Conservation (phyloP, 345 rosid species). For the Carallia pectinifolia region DNA sequence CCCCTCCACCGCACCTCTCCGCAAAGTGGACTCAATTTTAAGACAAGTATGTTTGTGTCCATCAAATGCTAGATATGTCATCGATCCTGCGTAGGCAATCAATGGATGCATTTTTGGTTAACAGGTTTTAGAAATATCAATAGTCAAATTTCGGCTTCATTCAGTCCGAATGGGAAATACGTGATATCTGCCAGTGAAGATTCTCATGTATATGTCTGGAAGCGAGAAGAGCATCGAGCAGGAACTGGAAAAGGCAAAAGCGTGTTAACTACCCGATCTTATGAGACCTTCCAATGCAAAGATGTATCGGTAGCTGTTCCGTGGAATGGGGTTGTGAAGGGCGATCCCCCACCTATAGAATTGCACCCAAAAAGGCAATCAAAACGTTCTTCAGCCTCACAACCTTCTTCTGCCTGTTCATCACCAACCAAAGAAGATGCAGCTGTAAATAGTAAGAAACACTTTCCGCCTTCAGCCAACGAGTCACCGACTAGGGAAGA, state of each 20-base stretch:
- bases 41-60: neutral
- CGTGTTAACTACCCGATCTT: constrained; percentile 35
- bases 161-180: constrained; percentile 64
- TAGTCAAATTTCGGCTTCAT: constrained; percentile 90
- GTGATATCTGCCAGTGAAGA: constrained; percentile 82
- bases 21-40: no score
- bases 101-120: neutral
- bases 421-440: constrained; percentile 54
- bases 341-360: constrained; percentile 57
- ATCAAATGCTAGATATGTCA: neutral
- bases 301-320: constrained; percentile 87
- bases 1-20: no score
- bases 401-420: constrained; percentile 21
- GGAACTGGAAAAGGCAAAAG: constrained; percentile 42
- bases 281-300: constrained; percentile 72
- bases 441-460: neutral
- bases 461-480: neutral
- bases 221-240: constrained; percentile 47
- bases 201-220: constrained; percentile 84
- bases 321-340: constrained; percentile 71
- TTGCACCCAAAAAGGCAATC: constrained; percentile 47
- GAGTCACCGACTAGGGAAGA: constrained; percentile 15
- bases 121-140: constrained; percentile 75
- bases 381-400: constrained; percentile 35
- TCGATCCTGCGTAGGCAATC: neutral